phyloP scores from a whole-genome alignment of 345 rosid genomes.

The Eucalyptus polybractea region DNA sequence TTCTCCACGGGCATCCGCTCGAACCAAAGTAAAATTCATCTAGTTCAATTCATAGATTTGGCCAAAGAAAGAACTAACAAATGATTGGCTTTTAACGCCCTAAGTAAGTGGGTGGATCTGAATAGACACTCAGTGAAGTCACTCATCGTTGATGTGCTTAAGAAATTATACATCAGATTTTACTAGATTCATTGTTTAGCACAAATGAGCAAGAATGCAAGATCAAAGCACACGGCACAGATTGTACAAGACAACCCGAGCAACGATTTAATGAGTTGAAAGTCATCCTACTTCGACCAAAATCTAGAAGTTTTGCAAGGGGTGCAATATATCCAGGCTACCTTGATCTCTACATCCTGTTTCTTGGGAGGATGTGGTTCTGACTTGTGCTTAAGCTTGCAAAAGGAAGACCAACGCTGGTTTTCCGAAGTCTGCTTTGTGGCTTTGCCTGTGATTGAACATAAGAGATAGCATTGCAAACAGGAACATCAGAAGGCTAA shows the following conservation, averaged over 20 bases:
- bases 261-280: neutral
- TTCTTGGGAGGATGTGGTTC: neutral
- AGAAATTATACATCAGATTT: neutral
- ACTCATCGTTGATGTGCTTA: neutral
- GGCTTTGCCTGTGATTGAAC: neutral
- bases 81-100: neutral
- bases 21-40: neutral
- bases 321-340: rapidly evolving
- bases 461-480: neutral
- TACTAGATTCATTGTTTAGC: neutral
- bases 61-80: neutral
- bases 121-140: neutral
- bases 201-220: neutral
- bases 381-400: neutral
- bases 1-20: conserved; percentile 68
- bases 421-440: neutral
- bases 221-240: neutral
- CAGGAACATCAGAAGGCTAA: neutral
- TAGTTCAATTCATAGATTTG: neutral
- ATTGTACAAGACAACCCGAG: neutral
- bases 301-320: neutral
- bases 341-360: neutral
- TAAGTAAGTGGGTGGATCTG: neutral
- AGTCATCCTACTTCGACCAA: neutral
- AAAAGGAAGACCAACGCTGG: neutral